Evolutionary conservation across 1,284 basidiomycete genomes (phyloP), one percentile per base, ranked within the genome.

Genomic region (Vanrija sp.): DNA sequence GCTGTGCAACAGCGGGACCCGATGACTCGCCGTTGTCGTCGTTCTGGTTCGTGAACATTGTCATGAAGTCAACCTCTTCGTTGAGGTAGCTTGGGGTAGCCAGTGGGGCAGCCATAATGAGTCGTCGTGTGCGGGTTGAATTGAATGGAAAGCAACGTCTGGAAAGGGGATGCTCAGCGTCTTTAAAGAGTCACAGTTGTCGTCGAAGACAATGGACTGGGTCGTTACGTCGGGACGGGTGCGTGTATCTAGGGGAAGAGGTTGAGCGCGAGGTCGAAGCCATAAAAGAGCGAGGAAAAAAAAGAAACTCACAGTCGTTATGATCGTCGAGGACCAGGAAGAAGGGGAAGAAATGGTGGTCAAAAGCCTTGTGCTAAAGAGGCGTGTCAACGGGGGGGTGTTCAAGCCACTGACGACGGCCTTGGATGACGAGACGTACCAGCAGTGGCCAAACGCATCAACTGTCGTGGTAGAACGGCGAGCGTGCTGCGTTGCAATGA

Each of bases 61-160:
- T 53, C 57, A 59, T 59, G 41, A 59, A 59, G 51, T 59, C 57
- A 35, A 59, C 57, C 45, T 56, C 57, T 31, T 55, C 57, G 39
- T 53, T 25, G 41, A 41, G 43, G 53, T 49, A 54, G 18, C 23
- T 45, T 12, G 48, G 43, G 20, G 54, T 45, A 7, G 48, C 47
- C 48, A 56, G 51, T 7, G 16, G n/a, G 38, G 38, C 38, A 10
- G 38, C 38, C 38, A 39, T 39, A 20, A 39, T 39, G 38, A 39
- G 18, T 39, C 8, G 19, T 39, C 19, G n/a, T 39, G 38, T 18
- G 15, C n/a, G 16, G 19, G 8, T 20, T 39, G 38, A 39, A 31
- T 31, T 39, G 38, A 39, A 39, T n/a, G n/a, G 31, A 9, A 31
- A 14, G 31, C 31, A 31, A 14, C 31, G 31, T 31, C 12, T 31